phyloP scores from a whole-genome alignment of 257 asterid genomes.

The Solanum boliviense region DNA sequence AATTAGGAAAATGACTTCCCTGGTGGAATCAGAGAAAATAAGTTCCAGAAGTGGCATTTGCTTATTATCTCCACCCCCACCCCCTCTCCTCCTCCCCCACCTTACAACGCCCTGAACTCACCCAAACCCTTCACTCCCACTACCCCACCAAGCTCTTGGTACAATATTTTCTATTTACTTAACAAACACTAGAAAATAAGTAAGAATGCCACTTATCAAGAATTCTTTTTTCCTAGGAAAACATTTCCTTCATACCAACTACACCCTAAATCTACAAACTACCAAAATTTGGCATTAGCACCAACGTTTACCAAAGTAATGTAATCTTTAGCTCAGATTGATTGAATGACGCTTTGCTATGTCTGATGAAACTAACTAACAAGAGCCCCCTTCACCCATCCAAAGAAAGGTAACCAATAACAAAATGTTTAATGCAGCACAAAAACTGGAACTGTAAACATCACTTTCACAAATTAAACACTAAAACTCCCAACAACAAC shows the following conservation, averaged over 20 bases:
- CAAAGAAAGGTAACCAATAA: neutral
- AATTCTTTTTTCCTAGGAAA: neutral
- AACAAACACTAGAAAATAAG: neutral
- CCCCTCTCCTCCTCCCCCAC: neutral
- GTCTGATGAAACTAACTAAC: neutral
- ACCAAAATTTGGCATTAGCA: neutral
- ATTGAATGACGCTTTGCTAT: neutral
- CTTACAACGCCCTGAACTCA: neutral
- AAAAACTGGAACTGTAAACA: neutral
- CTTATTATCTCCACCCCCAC: neutral
- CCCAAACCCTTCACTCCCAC: neutral
- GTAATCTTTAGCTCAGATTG: neutral
- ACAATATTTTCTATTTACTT: neutral
- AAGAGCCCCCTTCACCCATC: neutral
- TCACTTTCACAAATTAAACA: neutral
- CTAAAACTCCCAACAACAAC: neutral
- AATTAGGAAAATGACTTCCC: neutral
- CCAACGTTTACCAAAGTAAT: neutral
- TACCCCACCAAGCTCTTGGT: neutral
- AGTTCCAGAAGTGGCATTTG: neutral
- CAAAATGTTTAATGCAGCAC: neutral
- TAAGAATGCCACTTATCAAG: neutral
- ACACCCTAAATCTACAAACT: neutral
- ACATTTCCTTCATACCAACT: neutral
- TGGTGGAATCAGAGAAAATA: neutral